These are phyloP conservation scores for Fusarium zealandicum DNA, from an alignment of 2,329 filamentous ascomycete genomes.

Conservation along the genomic window DNA sequence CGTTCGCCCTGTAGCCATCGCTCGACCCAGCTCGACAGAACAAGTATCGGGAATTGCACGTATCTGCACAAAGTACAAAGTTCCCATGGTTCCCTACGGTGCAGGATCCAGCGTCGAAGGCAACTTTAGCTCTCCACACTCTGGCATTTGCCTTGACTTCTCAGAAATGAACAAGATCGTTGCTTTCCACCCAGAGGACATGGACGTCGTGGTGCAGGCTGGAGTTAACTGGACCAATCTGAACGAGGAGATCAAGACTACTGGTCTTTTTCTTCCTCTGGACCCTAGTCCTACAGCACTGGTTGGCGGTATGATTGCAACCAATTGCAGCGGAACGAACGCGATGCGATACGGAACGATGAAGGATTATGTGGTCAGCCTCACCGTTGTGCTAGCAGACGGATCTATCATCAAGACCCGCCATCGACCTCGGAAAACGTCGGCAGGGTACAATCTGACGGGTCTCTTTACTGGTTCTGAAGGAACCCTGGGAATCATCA, in stretches of 20 bases:
- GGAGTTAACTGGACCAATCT: constrained; percentile 72
- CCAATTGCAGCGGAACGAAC: constrained; percentile 70
- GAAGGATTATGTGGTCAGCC: constrained; percentile 77
- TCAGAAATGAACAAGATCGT: constrained; percentile 71
- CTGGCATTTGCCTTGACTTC: constrained; percentile 75
- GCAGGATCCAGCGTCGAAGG: constrained; percentile 77
- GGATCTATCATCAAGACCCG: constrained; percentile 72
- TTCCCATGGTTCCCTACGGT: constrained; percentile 78
- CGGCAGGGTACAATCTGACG: constrained; percentile 76
- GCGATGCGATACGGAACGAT: constrained; percentile 74
- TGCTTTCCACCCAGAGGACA: constrained; percentile 68
- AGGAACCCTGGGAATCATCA: constrained; percentile 74
- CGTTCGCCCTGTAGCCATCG: constrained; percentile 68
- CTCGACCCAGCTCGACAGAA: constrained; percentile 68
- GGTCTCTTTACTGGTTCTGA: constrained; percentile 74
- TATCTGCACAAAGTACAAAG: constrained; percentile 66
- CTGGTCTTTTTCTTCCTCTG: constrained; percentile 72
- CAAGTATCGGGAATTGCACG: constrained; percentile 69
- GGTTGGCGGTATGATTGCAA: constrained; percentile 69
- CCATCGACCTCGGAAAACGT: constrained; percentile 70
- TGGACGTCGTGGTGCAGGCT: constrained; percentile 77
- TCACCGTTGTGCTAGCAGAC: constrained; percentile 75
- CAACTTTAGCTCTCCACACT: constrained; percentile 71
- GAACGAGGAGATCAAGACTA: constrained; percentile 68
- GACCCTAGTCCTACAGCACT: constrained; percentile 70